Conservation (phyloP, 768 basidiomycete species). For the Pleurotus pulmonarius region DNA sequence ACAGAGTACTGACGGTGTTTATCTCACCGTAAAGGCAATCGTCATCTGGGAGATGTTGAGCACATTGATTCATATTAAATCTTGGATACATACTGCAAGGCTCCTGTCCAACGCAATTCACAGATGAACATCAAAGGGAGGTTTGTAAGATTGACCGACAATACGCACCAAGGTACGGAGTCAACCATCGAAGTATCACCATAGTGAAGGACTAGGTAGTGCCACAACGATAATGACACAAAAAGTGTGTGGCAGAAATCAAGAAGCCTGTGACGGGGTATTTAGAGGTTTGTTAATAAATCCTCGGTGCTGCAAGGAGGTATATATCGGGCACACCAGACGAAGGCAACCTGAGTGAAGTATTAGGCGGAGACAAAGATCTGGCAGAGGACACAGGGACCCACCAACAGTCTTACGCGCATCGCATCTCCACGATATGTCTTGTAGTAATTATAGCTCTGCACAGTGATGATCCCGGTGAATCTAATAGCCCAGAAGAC, state of each 20-base stretch:
- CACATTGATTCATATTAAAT: neutral
- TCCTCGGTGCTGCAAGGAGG: too few relatives aligned
- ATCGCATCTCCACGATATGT: constrained; percentile 27
- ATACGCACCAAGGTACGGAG: constrained; percentile 38
- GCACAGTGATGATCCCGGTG: constrained; percentile 36
- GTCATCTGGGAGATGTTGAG: constrained; percentile 23
- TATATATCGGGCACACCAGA: neutral
- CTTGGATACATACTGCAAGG: constrained; percentile 27
- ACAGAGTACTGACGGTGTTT: too few relatives aligned
- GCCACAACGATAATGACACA: constrained; percentile 37
- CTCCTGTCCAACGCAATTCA: constrained; percentile 21
- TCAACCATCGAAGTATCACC: constrained; percentile 35
- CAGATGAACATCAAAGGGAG: too few relatives aligned
- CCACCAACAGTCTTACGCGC: constrained; percentile 29
- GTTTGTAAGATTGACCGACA: neutral
- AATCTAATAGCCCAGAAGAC: constrained; percentile 21
- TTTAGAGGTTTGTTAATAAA: too few relatives aligned
- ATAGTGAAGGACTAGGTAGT: constrained; percentile 39
- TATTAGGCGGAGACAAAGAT: constrained; percentile 12
- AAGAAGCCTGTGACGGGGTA: constrained; percentile 16
- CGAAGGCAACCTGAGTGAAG: neutral
- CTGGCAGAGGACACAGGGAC: constrained; percentile 5
- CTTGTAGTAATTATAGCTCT: constrained; percentile 37
- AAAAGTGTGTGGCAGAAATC: constrained; percentile 38
- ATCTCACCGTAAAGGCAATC: constrained; percentile 29